Conservation (phyloP, 2,329 filamentous ascomycete genomes). For the Ploettnerulaceae sp. region DNA sequence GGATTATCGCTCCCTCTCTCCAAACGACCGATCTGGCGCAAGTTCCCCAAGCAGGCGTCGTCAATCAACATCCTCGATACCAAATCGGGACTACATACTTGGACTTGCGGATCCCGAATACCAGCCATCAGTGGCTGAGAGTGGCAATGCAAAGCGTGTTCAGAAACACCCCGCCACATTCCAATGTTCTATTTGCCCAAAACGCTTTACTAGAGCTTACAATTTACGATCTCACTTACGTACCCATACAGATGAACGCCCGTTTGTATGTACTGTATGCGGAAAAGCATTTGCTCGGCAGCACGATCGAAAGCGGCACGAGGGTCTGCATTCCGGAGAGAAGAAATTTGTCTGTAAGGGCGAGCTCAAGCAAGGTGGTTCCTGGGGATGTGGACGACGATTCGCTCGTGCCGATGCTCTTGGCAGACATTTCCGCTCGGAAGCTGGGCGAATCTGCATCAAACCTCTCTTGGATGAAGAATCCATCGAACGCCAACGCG, state of each 20-base stretch:
- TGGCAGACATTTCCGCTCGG: conserved; percentile 89
- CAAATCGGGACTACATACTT: conserved; percentile 72
- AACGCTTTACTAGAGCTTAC: conserved; percentile 93
- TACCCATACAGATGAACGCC: conserved; percentile 94
- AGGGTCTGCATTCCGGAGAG: conserved; percentile 91
- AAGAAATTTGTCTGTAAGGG: conserved; percentile 98
- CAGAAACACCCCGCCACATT: conserved; percentile 98
- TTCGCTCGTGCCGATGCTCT: conserved; percentile 95
- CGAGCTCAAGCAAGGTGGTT: conserved; percentile 72
- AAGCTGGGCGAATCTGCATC: conserved; percentile 93
- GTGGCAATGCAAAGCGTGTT: conserved; percentile 64
- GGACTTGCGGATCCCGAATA: conserved; percentile 86
- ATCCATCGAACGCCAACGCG: conserved; percentile 71
- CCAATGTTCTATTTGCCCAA: conserved; percentile 88
- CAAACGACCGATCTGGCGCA: conserved; percentile 49
- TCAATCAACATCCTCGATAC: conserved; percentile 56
- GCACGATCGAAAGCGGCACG: conserved; percentile 94
- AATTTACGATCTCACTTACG: conserved; percentile 92
- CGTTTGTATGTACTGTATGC: conserved; percentile 95
- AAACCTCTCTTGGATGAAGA: conserved; percentile 97
- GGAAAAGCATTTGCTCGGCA: conserved; percentile 96
- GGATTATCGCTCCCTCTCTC: conserved; percentile 51
- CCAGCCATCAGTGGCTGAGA: conserved; percentile 58
- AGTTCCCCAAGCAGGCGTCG: conserved; percentile 45
- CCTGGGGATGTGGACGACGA: conserved; percentile 89